Evolutionary conservation across 805 yeast species (phyloP).

Genomic region (Aciculoconidium aculeatum): DNA sequence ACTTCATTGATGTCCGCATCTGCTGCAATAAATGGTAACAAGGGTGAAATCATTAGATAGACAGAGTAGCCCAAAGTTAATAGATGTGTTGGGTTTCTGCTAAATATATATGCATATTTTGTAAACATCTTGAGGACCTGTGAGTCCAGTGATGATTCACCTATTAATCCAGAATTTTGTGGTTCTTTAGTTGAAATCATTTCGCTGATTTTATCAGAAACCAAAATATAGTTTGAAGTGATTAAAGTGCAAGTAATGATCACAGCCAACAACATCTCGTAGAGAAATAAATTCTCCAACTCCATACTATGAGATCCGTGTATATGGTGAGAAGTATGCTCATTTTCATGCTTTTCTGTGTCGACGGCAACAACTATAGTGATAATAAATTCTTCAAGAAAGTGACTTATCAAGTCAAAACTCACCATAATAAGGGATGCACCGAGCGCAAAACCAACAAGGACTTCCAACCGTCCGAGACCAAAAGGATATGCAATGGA

Average conservation of each 20-base stretch:
- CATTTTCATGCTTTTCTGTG: conserved; percentile 11
- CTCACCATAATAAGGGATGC: conserved; percentile 88
- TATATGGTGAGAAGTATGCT: conserved; percentile 35
- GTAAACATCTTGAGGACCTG: conserved; percentile 3
- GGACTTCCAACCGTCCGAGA: conserved; percentile 81
- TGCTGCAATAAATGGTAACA: conserved; percentile 26
- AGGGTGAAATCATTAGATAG: conserved; percentile 38
- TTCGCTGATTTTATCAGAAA: conserved; percentile 27
- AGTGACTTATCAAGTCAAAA: conserved; percentile 78
- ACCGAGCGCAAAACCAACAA: conserved; percentile 81
- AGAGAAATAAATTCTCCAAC: conserved; percentile 22
- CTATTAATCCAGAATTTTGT: conserved; percentile 6
- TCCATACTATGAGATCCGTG: conserved; percentile 22
- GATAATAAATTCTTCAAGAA: conserved; percentile 68
- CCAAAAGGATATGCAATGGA: conserved; percentile 90
- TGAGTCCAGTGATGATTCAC: conserved; percentile 3
- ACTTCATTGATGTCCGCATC: conserved; percentile 39
- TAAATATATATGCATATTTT: conserved; percentile 13
- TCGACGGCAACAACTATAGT: conserved; percentile 30
- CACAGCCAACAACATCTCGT: conserved; percentile 18
- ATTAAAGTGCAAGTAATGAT: conserved; percentile 20
- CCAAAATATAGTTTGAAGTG: conserved; percentile 30
- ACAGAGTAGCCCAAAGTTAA: conserved; percentile 39
- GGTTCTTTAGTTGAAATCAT: conserved; percentile 23
- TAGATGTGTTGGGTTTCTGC: conserved; percentile 40